Base-by-base conservation (phyloP, 2,329 filamentous ascomycete genomes). In the Calonectria pseudoturangicola region DNA sequence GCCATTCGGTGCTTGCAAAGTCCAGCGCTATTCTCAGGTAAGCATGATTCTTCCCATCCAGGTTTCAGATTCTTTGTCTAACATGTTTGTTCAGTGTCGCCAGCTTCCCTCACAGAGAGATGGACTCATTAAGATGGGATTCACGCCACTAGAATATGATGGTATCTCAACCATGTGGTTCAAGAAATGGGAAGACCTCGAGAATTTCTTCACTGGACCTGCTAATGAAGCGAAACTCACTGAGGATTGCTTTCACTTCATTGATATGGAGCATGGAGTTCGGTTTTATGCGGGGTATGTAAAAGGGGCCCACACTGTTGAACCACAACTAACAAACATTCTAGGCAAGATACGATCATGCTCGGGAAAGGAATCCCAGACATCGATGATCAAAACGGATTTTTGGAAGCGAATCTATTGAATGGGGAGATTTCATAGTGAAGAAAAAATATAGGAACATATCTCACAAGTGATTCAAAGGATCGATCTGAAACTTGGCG, bases 101-200 rank as follows among this genome's bases (percentile, higher is more conserved):
- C 54, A 60, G 15, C 33, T 60, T 60, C 54, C 54, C n/a, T 0
- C 39, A 8, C 54, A 60, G 21, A 60, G 16, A 4, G 54, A 60
- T 1, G 33, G 36, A 13, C 54, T 60, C 18, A 13, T 21, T 15
- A 60, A 41, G 54, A 41, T 60, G n/a, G 54, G 54, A 13, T 3
- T 60, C 13, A 60, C 54, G 13, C 54, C 54, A 2, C 7, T 60
- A 8, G 54, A 60, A 41, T 60, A 60, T 6, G 54, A 60, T 18
- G 54, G 54, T 16, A 60, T 60, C 33, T 60, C 54, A 1, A 60
- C 54, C 9, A 60, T 60, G 54, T 60, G 54, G 54, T 60, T 60
- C 36, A 60, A 60, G 8, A 27, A 60, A 27, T 60, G 21, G 21
- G 54, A 60, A 18, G 54, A 60, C 9, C 13, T 60, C n/a, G 54